Percentiles rank a stretch among this genome's conserved stretches.
phyloP scores from a whole-genome alignment of 2,329 filamentous ascomycete genomes.

The Monilinia fructicola region DNA sequence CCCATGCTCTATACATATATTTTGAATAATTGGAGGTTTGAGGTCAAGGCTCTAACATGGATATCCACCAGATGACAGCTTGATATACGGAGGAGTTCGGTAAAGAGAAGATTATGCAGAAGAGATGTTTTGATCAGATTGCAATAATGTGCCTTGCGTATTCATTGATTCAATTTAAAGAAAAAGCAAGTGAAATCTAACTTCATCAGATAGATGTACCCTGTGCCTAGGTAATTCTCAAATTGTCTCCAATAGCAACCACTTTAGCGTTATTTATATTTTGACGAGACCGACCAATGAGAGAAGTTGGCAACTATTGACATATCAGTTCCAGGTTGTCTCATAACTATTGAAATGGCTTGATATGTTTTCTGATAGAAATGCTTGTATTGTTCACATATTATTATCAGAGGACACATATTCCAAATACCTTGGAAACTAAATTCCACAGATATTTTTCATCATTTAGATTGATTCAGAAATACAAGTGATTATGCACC shows the following conservation, averaged over 20 bases:
- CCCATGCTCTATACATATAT: not conserved
- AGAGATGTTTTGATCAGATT: not conserved
- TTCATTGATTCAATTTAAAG: not conserved
- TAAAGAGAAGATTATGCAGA: not conserved
- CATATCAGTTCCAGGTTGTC: slow-evolving; percentile 7
- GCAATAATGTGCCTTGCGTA: not conserved
- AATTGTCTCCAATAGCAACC: not conserved
- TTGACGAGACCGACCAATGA: not conserved
- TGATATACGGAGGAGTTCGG: not conserved
- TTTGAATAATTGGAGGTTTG: not conserved
- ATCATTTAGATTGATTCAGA: not conserved
- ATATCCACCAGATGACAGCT: not conserved
- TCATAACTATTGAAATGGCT: slow-evolving; percentile 16
- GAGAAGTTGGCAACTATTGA: not conserved
- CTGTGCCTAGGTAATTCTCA: not conserved
- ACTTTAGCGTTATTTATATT: not conserved
- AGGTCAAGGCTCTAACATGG: not conserved
- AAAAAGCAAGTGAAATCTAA: not conserved
- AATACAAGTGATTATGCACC: not conserved
- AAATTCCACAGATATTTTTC: too few relatives aligned
- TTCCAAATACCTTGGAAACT: not conserved
- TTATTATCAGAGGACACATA: not conserved
- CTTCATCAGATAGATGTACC: not conserved
- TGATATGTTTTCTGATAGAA: not conserved
- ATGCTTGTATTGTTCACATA: not conserved